A percentile compares a stretch with the other conserved stretches of the same genome.
These are phyloP conservation scores for Crassisporium funariophilum DNA, from an alignment of 768 basidiomycete genomes.

Conservation along the genomic window DNA sequence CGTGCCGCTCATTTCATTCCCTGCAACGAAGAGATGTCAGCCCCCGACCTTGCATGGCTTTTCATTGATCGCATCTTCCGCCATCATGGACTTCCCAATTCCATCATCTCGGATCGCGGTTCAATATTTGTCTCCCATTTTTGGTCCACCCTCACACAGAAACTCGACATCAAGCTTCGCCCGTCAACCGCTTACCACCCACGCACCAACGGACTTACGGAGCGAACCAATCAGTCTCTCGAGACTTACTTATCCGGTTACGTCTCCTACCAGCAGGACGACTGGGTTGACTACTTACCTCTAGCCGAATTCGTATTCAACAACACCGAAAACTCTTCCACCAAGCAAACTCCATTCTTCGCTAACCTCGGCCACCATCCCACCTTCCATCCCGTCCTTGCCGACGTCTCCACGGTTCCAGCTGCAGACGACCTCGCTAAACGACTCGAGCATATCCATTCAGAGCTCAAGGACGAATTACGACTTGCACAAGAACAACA, in stretches of 20 bases:
- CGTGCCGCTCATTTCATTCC: slow-evolving; percentile 46
- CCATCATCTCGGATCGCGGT: slow-evolving; percentile 36
- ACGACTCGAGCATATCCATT: slow-evolving; percentile 32
- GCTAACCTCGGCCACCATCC: slow-evolving; percentile 35
- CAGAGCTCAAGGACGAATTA: slow-evolving; percentile 34
- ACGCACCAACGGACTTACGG: slow-evolving; percentile 19
- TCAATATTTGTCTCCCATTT: slow-evolving; percentile 35
- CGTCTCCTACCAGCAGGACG: slow-evolving; percentile 37
- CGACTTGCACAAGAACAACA: slow-evolving; percentile 29
- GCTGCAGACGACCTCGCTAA: slow-evolving; percentile 31
- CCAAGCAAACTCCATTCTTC: slow-evolving; percentile 37
- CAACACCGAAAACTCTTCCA: slow-evolving; percentile 32
- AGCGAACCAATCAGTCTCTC: slow-evolving; percentile 17
- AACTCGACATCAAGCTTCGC: slow-evolving; percentile 11
- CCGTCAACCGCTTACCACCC: slow-evolving; percentile 23
- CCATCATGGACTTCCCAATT: slow-evolving; percentile 34
- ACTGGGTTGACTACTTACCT: slow-evolving; percentile 40
- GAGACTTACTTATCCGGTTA: slow-evolving; percentile 38
- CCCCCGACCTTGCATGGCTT: slow-evolving; percentile 33
- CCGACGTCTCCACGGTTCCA: slow-evolving; percentile 30
- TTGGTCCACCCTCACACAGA: slow-evolving; percentile 18
- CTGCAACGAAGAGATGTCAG: slow-evolving; percentile 23
- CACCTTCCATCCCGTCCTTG: slow-evolving; percentile 28
- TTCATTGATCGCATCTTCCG: slow-evolving; percentile 38
- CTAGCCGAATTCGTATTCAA: slow-evolving; percentile 44